Percentiles rank a stretch among this genome's conserved stretches.
phyloP scores from a whole-genome alignment of 257 asterid species.

The Ophiorrhiza pumila region DNA sequence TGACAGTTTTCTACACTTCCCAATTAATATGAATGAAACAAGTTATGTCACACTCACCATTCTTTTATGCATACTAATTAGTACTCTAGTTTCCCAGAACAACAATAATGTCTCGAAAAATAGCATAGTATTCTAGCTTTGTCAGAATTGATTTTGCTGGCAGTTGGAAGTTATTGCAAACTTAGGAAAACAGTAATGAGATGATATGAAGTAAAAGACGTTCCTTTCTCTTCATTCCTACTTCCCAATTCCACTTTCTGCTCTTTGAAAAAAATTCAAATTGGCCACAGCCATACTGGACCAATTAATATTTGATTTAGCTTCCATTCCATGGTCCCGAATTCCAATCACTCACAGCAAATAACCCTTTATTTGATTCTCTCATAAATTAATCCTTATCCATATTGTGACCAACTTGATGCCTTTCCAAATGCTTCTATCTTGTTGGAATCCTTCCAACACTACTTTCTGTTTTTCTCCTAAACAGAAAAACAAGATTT shows the following conservation, averaged over 20 bases:
- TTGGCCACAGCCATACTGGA: conserved; percentile 12
- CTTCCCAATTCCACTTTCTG: not conserved
- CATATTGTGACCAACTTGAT: conserved; percentile 9
- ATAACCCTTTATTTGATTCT: conserved; percentile 18
- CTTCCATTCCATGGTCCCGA: conserved; percentile 23
- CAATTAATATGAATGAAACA: not conserved
- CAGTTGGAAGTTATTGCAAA: not conserved
- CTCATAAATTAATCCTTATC: conserved; percentile 7
- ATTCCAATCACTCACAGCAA: not conserved
- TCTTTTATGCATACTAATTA: not conserved
- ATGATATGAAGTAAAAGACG: not conserved
- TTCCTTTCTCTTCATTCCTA: not conserved
- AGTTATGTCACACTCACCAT: no score
- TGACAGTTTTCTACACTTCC: not conserved
- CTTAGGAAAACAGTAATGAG: not conserved
- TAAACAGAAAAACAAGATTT: not conserved
- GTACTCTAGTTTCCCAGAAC: not conserved
- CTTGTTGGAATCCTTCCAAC: conserved; percentile 32
- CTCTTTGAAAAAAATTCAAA: not conserved
- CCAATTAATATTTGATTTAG: conserved; percentile 10
- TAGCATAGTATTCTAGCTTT: not conserved
- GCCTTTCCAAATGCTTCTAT: conserved; percentile 14
- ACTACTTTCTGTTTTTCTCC: not conserved
- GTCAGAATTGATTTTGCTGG: not conserved
- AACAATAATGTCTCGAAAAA: not conserved